Evolutionary conservation across 1,284 basidiomycete genomes (phyloP), one percentile per base, ranked within the genome.

Genomic region (Ceratobasidium sp.): DNA sequence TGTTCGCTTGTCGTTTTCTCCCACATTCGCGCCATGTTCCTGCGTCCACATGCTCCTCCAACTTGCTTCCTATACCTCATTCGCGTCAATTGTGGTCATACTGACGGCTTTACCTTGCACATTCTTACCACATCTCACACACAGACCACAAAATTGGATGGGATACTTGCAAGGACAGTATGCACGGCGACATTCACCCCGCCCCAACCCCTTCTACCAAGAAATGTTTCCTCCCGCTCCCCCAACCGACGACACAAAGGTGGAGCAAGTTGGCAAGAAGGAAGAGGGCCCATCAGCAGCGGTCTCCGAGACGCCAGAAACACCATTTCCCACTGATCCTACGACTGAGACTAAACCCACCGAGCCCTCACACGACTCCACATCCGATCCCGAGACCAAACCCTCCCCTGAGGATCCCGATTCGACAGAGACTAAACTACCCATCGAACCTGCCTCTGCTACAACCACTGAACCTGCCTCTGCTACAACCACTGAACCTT

Each of bases 101-200:
- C 67, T 72, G 65, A 58, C 32, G 28, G 4, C 32, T 41, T 58
- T 58, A 5, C 55, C 30, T 10, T 12, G 10, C 28, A 53, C 30
- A 12, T 18, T 5, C 30, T 28, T 50, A n/a, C 30, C 26, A 26
- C 3, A 5, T 36, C 2, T n/a, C 55, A 64, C 71, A 59, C 58
- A 57, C 78, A 93, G 92, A 41, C 76, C 86, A 62, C 87, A 90
- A 76, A 92, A 87, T 78, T 93, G 92, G 92, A 91, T 92, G 67
- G 74, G 81, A 83, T 75, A 76, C 52, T 72, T 76, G 14, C 71
- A 74, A 45, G 59, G 73, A 36, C 76, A 76, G 60, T 75, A 73
- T 64, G 57, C 65, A 36, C 72, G 72, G 23, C 73, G 76, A 39
- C 50, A 65, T n/a, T 64, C 75, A 26, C 73, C 71, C 45, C 55